Conservation (phyloP, 129 eudicot species). For the Smallanthus sonchifolius region DNA sequence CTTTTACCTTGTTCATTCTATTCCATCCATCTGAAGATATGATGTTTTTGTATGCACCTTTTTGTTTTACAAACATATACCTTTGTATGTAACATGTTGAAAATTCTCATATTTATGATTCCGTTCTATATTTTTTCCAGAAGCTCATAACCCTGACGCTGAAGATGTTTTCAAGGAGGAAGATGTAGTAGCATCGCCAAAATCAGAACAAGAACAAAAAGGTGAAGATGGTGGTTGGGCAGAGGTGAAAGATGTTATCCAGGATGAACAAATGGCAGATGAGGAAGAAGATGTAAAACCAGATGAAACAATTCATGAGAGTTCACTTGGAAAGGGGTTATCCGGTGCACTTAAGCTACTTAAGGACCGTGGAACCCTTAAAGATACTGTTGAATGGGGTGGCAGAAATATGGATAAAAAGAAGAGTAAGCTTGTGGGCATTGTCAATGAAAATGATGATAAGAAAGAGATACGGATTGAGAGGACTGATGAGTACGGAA, state of each 20-base stretch:
- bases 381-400: slow-evolving; percentile 91
- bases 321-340: slow-evolving; percentile 82
- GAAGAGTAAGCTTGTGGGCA: slow-evolving; percentile 92
- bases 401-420: slow-evolving; percentile 99
- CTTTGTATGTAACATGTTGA: neutral
- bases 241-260: slow-evolving; percentile 49
- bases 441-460: slow-evolving; percentile 58
- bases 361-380: slow-evolving; percentile 77
- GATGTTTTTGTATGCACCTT: too few relatives aligned
- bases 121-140: slow-evolving; percentile 43
- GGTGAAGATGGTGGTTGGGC: slow-evolving; percentile 66
- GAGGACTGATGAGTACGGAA: slow-evolving; percentile 91
- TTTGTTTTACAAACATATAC: too few relatives aligned
- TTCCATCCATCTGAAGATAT: neutral
- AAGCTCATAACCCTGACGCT: slow-evolving; percentile 59
- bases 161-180: slow-evolving; percentile 97
- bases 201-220: slow-evolving; percentile 38
- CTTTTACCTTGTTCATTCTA: neutral
- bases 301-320: slow-evolving; percentile 85
- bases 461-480: slow-evolving; percentile 79
- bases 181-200: slow-evolving; percentile 48
- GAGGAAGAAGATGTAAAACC: slow-evolving; percentile 50
- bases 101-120: neutral
- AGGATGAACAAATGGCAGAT: slow-evolving; percentile 37
- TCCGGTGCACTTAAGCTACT: slow-evolving; percentile 77